Base-by-base conservation (phyloP, 2,329 filamentous ascomycete genomes). In the Colletotrichum sojae region DNA sequence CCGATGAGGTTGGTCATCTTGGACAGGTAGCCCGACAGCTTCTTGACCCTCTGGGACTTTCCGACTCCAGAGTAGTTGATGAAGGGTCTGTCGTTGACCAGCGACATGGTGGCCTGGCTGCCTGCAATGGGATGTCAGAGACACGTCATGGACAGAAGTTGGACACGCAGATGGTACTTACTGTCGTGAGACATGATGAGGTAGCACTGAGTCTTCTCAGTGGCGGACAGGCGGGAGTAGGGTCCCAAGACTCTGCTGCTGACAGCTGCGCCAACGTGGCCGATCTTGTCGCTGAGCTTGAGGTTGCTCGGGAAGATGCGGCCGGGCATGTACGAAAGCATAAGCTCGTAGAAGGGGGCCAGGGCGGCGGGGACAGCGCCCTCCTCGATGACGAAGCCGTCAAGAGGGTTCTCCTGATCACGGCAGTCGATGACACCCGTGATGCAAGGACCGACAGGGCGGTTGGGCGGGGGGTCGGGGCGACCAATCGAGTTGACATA, bases 141-240 rank as follows among this genome's bases (percentile, higher is more conserved):
- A 43, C 40, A 15, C 5, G 40, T 31, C 31, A 36, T 4, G 10
- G 31, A 1, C 13, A n/a, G 40, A 43, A 6, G 16, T n/a, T 16
- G 40, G 4, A 6, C 13, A 2, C 72, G 49, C 45, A 43, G 1
- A 15, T 9, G 1, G 0, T 13, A 67, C 71, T 60, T 77, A 61
- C 85, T 89, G 72, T 91, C 90, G 72, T 92, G 89, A 1, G 86
- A 88, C 89, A 92, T 91, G 74, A 91, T 83, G 6, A 92, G 81
- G 75, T 91, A 92, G 0, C 89, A 84, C 64, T 90, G 87, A 0
- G 89, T 92, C 68, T 80, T 85, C 75, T 88, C 85, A 13, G 90
- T 78, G 25, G 88, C 87, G 0, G 89, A 88, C 6, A 82, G 80
- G 6, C 80, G 80, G 62, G 79, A 84, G 71, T 90, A 90, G 0